Evolutionary conservation across 2,329 filamentous ascomycete species (phyloP).

Genomic region (Aureobasidium leucospermi): DNA sequence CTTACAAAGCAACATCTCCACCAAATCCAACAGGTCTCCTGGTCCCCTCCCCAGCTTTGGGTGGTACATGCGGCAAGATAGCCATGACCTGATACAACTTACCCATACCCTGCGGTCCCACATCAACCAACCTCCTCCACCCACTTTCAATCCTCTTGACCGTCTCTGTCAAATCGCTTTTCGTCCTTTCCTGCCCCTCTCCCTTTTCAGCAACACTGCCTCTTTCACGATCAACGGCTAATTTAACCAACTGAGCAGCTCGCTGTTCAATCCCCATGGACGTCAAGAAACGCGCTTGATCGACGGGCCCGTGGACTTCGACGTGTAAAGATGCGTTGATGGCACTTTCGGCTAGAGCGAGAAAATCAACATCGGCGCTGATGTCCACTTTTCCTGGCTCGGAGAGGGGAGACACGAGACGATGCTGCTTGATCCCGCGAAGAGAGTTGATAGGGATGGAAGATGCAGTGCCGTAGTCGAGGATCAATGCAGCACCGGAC

Average conservation of each 20-base stretch:
- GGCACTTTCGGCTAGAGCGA: slow-evolving; percentile 74
- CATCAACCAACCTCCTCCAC: slow-evolving; percentile 78
- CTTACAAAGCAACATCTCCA: slow-evolving; percentile 44
- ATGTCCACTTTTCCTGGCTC: slow-evolving; percentile 79
- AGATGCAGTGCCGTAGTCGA: slow-evolving; percentile 81
- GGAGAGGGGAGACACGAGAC: slow-evolving; percentile 68
- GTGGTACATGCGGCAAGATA: slow-evolving; percentile 58
- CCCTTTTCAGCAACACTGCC: slow-evolving; percentile 16
- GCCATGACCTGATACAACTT: slow-evolving; percentile 90
- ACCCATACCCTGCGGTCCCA: slow-evolving; percentile 80
- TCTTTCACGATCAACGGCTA: slow-evolving; percentile 27
- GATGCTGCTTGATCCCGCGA: slow-evolving; percentile 76
- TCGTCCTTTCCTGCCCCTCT: slow-evolving; percentile 22
- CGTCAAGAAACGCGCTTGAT: slow-evolving; percentile 73
- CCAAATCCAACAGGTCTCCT: slow-evolving; percentile 88
- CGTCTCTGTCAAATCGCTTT: slow-evolving; percentile 38
- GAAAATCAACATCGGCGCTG: slow-evolving; percentile 89
- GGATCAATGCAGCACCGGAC: slow-evolving; percentile 82
- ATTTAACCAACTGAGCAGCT: slow-evolving; percentile 57
- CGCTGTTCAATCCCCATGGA: slow-evolving; percentile 78
- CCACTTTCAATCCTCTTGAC: slow-evolving; percentile 60
- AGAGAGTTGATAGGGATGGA: slow-evolving; percentile 83
- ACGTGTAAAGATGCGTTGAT: slow-evolving; percentile 67
- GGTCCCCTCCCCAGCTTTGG: slow-evolving; percentile 54
- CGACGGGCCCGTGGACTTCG: slow-evolving; percentile 86